Conservation (phyloP, 805 yeast genomes). For the Metschnikowia matae region DNA sequence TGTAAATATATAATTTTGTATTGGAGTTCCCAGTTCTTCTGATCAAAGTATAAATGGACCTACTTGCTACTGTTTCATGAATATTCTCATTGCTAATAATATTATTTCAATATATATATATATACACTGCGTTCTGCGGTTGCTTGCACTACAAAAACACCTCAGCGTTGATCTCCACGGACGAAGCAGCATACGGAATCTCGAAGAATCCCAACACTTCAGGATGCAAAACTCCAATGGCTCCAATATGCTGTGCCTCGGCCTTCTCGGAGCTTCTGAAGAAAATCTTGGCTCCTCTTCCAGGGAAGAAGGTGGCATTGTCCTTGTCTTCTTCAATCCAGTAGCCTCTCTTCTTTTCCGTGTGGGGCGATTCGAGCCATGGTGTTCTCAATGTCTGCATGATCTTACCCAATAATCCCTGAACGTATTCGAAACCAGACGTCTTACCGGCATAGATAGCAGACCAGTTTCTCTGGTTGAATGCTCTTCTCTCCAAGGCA, state of each 20-base stretch:
- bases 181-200: constrained; percentile 87
- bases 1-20: too few species aligned
- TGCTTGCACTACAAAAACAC: constrained; percentile 58
- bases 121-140: constrained; percentile 2
- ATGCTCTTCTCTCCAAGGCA: constrained; percentile 79
- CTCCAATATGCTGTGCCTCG: constrained; percentile 62
- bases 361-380: constrained; percentile 60
- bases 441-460: constrained; percentile 93
- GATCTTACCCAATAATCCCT: constrained; percentile 89
- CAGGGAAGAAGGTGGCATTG: constrained; percentile 84
- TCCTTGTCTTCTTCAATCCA: constrained; percentile 74
- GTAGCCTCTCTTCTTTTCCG: constrained; percentile 64
- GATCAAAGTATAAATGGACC: too few species aligned
- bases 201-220: constrained; percentile 83
- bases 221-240: constrained; percentile 93
- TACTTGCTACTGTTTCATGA: not conserved
- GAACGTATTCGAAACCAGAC: constrained; percentile 90
- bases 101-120: not conserved
- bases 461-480: constrained; percentile 90
- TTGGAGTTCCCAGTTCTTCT: too few species aligned
- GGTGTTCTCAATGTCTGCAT: constrained; percentile 94
- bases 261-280: constrained; percentile 64
- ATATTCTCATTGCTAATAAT: not conserved
- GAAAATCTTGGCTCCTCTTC: constrained; percentile 89
- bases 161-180: constrained; percentile 87